These are phyloP conservation scores for Venturia aucupariae DNA, from an alignment of 2,329 filamentous ascomycete species.

Conservation along the genomic window DNA sequence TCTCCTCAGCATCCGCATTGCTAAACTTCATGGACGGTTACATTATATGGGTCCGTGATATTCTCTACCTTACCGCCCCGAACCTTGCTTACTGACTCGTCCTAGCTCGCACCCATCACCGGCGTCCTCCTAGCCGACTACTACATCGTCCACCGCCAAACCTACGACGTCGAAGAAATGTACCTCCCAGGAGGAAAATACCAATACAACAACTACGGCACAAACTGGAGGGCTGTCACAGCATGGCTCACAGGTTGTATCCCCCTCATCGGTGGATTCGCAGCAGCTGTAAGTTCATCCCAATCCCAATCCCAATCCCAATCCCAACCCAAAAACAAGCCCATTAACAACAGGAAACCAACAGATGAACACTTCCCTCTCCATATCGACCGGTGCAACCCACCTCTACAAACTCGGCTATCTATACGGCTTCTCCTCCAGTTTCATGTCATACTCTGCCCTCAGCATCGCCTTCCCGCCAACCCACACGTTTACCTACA, in stretches of 20 bases:
- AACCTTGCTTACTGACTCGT: not conserved
- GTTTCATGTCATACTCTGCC: slow-evolving; percentile 12
- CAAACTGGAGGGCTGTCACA: slow-evolving; percentile 21
- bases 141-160: slow-evolving; percentile 20
- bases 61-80: not conserved
- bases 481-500: not conserved
- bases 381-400: slow-evolving; percentile 15
- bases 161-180: slow-evolving; percentile 20
- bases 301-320: too few relatives aligned
- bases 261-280: slow-evolving; percentile 20
- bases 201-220: slow-evolving; percentile 19
- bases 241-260: slow-evolving; percentile 19
- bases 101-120: slow-evolving; percentile 16
- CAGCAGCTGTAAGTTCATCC: slow-evolving; percentile 17
- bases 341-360: not conserved
- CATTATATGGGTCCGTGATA: slow-evolving; percentile 13
- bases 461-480: slow-evolving; percentile 19
- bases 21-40: slow-evolving; percentile 16
- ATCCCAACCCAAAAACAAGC: too few relatives aligned
- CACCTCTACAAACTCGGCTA: slow-evolving; percentile 20
- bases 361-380: slow-evolving; percentile 11
- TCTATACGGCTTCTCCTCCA: slow-evolving; percentile 18
- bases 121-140: slow-evolving; percentile 18
- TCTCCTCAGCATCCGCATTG: slow-evolving; percentile 15
- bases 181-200: slow-evolving; percentile 21